Evolutionary conservation across 805 yeast genomes (phyloP).

Genomic region (Alloascoidea africana): DNA sequence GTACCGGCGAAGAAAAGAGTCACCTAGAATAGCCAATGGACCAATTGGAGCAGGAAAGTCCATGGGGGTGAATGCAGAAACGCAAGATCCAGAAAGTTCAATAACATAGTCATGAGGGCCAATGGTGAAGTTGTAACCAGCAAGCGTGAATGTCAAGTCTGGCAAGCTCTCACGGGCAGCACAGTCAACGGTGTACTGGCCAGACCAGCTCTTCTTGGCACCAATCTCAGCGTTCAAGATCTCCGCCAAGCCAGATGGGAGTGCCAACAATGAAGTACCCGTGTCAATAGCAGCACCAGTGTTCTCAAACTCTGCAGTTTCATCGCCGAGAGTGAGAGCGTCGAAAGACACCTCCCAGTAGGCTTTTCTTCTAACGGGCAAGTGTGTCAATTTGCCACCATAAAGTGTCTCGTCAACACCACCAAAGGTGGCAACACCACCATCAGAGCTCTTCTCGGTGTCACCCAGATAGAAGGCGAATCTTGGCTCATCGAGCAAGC

Average conservation of each 20-base stretch:
- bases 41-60: constrained; percentile 97
- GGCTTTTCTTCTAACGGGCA: constrained; percentile 98
- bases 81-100: constrained; percentile 90
- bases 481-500: constrained; percentile 68
- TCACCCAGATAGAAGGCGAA: constrained; percentile 90
- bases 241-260: constrained; percentile 93
- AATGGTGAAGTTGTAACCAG: constrained; percentile 85
- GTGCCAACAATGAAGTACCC: constrained; percentile 90
- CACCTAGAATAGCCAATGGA: constrained; percentile 92
- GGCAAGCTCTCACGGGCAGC: constrained; percentile 72
- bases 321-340: constrained; percentile 84
- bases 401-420: constrained; percentile 71
- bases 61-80: constrained; percentile 93
- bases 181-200: constrained; percentile 93
- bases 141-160: constrained; percentile 79
- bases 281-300: constrained; percentile 98
- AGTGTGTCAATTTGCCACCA: constrained; percentile 79
- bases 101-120: constrained; percentile 83
- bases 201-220: constrained; percentile 94
- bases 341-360: constrained; percentile 97
- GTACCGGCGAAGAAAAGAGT: constrained; percentile 92
- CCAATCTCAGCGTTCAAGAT: constrained; percentile 91
- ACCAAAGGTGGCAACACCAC: constrained; percentile 93
- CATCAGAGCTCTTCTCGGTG: constrained; percentile 39
- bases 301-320: constrained; percentile 64